Evolutionary conservation across 192 early-diverging fungal species (phyloP).

Genomic region (Piromyces finnis): DNA sequence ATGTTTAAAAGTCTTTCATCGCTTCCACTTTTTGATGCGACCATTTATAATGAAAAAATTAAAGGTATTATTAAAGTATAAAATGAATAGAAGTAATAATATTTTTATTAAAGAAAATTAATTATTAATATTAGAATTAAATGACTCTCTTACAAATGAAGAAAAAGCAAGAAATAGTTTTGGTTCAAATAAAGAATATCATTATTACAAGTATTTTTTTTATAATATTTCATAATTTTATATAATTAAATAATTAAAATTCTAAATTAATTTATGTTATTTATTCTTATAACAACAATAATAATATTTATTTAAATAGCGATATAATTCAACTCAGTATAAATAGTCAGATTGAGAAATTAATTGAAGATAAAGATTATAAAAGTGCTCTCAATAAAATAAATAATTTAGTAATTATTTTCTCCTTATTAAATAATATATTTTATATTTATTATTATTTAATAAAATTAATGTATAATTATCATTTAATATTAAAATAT

Average conservation of each 20-base stretch:
- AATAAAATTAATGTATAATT: too few species aligned
- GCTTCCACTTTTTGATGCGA: neutral
- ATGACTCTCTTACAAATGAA: neutral
- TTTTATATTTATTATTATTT: too few species aligned
- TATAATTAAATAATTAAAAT: too few species aligned
- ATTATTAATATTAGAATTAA: neutral
- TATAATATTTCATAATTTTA: too few species aligned
- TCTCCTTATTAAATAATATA: neutral
- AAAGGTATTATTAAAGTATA: neutral
- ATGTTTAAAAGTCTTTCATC: neutral
- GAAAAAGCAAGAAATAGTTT: neutral
- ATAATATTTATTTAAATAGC: too few species aligned
- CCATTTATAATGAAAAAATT: neutral
- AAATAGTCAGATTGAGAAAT: neutral
- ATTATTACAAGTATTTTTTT: neutral
- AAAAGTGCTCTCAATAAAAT: neutral
- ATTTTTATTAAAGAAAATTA: too few species aligned
- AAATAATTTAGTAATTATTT: neutral
- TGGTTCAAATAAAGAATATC: neutral
- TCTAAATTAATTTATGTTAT: too few species aligned
- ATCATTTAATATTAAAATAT: too few species aligned
- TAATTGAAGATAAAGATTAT: neutral
- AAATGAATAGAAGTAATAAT: too few species aligned
- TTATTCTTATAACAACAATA: too few species aligned
- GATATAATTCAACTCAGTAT: neutral